A percentile compares a stretch with the other conserved stretches of the same genome.
Evolutionary conservation across 139 green algal genomes (phyloP).

Genomic region (Eudorina sp.): DNA sequence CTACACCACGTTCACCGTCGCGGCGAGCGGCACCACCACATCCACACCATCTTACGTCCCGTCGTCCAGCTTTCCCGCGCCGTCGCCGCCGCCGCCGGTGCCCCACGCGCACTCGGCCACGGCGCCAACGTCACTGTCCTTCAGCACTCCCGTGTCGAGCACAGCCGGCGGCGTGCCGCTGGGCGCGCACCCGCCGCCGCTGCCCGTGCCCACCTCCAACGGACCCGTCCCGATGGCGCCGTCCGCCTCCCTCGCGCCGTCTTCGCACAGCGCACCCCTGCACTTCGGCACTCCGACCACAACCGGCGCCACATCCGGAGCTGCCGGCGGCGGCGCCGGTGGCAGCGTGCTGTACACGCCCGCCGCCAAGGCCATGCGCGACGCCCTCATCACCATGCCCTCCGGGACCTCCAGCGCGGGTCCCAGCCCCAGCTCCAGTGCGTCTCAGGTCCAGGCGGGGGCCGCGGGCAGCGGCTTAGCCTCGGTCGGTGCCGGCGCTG

Average conservation of each 20-base stretch:
- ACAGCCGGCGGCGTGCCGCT: background rate
- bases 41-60: background rate
- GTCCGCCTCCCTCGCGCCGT: background rate
- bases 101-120: background rate
- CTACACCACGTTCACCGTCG: slow-evolving; percentile 7
- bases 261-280: background rate
- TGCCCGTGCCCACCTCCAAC: background rate
- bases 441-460: background rate
- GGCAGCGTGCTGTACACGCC: background rate
- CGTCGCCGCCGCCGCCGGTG: background rate
- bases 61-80: background rate
- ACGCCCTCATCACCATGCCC: background rate
- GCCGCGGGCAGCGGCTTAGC: background rate
- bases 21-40: background rate
- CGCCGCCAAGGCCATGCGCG: background rate
- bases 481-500: background rate
- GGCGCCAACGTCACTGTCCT: slow-evolving; percentile 3
- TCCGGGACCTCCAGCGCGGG: background rate
- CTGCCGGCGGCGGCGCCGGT: background rate
- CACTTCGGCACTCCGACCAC: background rate
- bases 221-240: background rate
- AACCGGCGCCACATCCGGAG: background rate
- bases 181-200: background rate
- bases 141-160: background rate
- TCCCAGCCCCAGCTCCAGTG: slow-evolving; percentile 19